Evolutionary conservation across 2,329 filamentous ascomycete genomes (phyloP).

Genomic region (Hysterium pulicare): DNA sequence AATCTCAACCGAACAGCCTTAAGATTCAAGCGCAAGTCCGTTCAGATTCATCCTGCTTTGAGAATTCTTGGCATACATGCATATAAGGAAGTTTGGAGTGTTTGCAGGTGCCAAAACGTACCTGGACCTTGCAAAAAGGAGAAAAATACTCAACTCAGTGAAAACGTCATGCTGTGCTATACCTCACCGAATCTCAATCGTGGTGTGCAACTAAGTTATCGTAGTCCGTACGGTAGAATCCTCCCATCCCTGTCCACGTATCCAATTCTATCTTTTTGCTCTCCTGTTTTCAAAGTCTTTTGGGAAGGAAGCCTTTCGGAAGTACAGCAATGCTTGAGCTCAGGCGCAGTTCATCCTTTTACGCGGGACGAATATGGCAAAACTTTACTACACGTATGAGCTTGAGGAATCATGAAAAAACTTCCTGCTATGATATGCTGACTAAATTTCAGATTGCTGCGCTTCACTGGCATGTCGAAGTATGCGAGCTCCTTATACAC

Average conservation of each 20-base stretch:
- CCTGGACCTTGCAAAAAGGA: too few species aligned
- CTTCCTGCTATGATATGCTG: background rate
- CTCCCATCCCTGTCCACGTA: slow-evolving; percentile 9
- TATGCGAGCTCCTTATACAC: background rate
- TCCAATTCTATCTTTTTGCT: slow-evolving; percentile 5
- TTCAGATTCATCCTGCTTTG: too few species aligned
- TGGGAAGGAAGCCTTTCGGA: background rate
- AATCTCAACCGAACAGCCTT: too few species aligned
- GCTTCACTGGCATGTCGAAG: background rate
- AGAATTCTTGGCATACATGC: too few species aligned
- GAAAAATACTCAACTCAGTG: too few species aligned
- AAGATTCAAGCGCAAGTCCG: too few species aligned
- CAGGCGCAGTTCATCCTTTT: slow-evolving; percentile 9
- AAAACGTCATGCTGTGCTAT: too few species aligned
- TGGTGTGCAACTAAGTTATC: too few species aligned
- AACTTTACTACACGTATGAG: slow-evolving; percentile 12
- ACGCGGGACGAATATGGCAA: slow-evolving; percentile 2
- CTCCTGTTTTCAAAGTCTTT: background rate
- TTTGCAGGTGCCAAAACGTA: too few species aligned
- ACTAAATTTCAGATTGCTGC: background rate
- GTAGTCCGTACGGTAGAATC: slow-evolving; percentile 6
- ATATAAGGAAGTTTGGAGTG: too few species aligned
- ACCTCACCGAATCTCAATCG: too few species aligned
- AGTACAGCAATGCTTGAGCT: slow-evolving; percentile 7
- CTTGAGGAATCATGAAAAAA: background rate